Evolutionary conservation across 1,139 yeast genomes (phyloP).

Genomic region (Nakaseomyces nivariensis): DNA sequence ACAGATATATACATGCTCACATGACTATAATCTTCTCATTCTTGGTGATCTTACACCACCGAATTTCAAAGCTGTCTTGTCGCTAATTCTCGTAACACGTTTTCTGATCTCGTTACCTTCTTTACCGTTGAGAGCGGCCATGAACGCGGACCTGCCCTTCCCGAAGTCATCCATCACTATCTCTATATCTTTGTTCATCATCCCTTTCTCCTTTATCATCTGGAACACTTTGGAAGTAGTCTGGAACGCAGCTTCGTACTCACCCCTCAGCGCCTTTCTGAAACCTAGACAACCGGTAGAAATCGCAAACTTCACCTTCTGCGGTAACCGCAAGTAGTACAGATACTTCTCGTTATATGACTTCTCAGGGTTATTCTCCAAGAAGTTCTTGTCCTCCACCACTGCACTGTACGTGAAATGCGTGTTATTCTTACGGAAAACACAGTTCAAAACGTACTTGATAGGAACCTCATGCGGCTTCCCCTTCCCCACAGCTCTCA

Average conservation of each 20-base stretch:
- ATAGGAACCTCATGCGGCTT: constrained; percentile 17
- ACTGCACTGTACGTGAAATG: constrained; percentile 67
- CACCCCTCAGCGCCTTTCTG: constrained; percentile 73
- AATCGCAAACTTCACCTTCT: constrained; percentile 56
- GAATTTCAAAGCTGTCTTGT: constrained; percentile 70
- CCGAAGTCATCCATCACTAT: constrained; percentile 74
- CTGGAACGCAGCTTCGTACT: constrained; percentile 92
- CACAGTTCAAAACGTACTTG: constrained; percentile 66
- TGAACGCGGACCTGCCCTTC: constrained; percentile 80
- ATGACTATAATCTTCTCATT: constrained; percentile 57
- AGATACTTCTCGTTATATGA: constrained; percentile 67
- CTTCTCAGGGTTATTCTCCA: constrained; percentile 45
- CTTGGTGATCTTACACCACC: constrained; percentile 90
- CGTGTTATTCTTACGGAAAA: constrained; percentile 75
- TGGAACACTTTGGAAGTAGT: constrained; percentile 67
- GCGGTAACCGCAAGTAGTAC: constrained; percentile 71
- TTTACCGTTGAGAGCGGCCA: constrained; percentile 76
- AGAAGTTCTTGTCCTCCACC: constrained; percentile 52
- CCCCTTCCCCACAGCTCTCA: not conserved
- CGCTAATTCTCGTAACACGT: constrained; percentile 59
- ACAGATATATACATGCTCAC: no score
- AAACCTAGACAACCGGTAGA: constrained; percentile 70
- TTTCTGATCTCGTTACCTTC: constrained; percentile 69
- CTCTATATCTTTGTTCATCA: constrained; percentile 53
- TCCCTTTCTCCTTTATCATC: constrained; percentile 50